phyloP scores from a whole-genome alignment of 2,329 filamentous ascomycete species.

The Colletotrichum sp. region DNA sequence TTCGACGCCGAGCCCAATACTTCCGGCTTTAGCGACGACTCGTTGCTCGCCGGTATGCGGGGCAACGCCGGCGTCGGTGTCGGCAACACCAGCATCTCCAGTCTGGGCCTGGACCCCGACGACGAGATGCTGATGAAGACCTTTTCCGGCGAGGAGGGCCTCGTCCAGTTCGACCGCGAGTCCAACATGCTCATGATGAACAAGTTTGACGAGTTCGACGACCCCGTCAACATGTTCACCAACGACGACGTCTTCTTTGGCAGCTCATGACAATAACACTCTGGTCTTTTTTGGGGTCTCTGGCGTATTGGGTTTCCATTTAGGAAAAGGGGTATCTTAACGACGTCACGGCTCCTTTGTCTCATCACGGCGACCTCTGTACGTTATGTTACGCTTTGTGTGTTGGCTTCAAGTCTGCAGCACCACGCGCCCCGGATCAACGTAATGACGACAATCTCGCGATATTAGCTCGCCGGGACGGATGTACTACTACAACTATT shows the following conservation, averaged over 20 bases:
- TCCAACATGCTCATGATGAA: slow-evolving; percentile 53
- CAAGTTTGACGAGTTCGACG: slow-evolving; percentile 60
- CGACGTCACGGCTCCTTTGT: slow-evolving; percentile 4
- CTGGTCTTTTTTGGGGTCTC: not conserved
- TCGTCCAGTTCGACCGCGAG: slow-evolving; percentile 50
- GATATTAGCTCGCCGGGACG: not conserved
- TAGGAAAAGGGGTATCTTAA: not conserved
- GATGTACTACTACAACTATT: slow-evolving; percentile 13
- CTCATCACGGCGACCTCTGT: not conserved
- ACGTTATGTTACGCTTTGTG: slow-evolving; percentile 13
- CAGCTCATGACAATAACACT: slow-evolving; percentile 26
- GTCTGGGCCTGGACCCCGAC: slow-evolving; percentile 40
- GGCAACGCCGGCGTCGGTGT: not conserved
- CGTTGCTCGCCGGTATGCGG: slow-evolving; percentile 29
- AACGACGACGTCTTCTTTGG: slow-evolving; percentile 59
- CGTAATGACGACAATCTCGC: slow-evolving; percentile 15
- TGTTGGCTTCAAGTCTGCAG: not conserved
- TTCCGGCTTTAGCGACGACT: slow-evolving; percentile 31
- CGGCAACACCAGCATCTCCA: slow-evolving; percentile 15
- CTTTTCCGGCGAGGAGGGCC: slow-evolving; percentile 47
- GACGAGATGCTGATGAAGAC: slow-evolving; percentile 51
- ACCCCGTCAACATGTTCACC: slow-evolving; percentile 54
- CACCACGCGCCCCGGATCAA: not conserved
- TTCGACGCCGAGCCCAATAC: slow-evolving; percentile 51
- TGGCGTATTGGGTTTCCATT: not conserved